Conservation (phyloP, 1,139 yeast species). For the Suhomyces terraborum region DNA sequence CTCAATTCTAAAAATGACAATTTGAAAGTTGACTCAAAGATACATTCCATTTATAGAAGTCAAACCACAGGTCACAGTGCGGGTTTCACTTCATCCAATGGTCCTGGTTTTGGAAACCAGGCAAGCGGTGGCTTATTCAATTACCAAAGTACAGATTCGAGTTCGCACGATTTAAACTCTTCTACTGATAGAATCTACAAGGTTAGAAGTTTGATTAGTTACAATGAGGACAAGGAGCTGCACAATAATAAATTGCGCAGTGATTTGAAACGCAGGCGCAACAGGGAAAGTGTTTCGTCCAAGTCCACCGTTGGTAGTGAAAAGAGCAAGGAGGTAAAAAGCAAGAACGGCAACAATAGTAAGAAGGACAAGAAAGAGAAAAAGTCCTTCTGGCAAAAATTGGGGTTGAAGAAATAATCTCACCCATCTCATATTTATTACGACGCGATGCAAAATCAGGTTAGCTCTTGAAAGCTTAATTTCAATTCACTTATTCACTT, state of each 20-base stretch:
- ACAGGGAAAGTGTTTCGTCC: slow-evolving; percentile 12
- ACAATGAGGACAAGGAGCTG: slow-evolving; percentile 29
- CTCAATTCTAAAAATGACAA: slow-evolving; percentile 27
- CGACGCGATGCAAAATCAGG: background rate
- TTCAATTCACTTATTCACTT: slow-evolving; percentile 1
- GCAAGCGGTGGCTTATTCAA: slow-evolving; percentile 10
- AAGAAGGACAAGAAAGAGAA: slow-evolving; percentile 24
- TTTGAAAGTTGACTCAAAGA: slow-evolving; percentile 27
- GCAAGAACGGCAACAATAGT: too few species aligned
- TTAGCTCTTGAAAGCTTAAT: background rate
- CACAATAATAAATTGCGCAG: slow-evolving; percentile 28
- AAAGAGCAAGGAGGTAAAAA: slow-evolving; percentile 23
- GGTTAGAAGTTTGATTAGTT: slow-evolving; percentile 40
- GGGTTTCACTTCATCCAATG: slow-evolving; percentile 6
- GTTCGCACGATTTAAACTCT: slow-evolving; percentile 9
- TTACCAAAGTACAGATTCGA: slow-evolving; percentile 13
- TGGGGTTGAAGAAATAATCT: slow-evolving; percentile 32
- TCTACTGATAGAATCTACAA: slow-evolving; percentile 33
- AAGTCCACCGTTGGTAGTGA: slow-evolving; percentile 17
- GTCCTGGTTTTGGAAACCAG: slow-evolving; percentile 6
- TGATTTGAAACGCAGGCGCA: slow-evolving; percentile 20
- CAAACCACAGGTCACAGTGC: slow-evolving; percentile 21
- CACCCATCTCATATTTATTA: slow-evolving; percentile 1
- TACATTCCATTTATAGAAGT: slow-evolving; percentile 37
- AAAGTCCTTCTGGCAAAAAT: slow-evolving; percentile 34